Evolutionary conservation across 306 rosid species (phyloP), one percentile per base, ranked within the genome.

Genomic region (Cucumis cinereus): DNA sequence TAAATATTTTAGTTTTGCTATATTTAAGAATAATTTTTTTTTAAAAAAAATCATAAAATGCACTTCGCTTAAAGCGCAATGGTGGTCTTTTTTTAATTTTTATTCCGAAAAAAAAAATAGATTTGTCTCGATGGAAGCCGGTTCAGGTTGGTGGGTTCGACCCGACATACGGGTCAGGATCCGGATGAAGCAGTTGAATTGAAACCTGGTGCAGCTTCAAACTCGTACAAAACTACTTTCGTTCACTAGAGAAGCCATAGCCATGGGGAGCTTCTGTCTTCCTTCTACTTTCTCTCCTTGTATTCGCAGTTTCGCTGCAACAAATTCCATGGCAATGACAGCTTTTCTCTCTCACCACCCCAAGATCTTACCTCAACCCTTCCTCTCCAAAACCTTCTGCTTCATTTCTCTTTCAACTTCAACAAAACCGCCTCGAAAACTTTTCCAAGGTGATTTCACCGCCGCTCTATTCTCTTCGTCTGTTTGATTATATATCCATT

Each of bases 371-470:
- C 15, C 76, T 24, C 77, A 81, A 22, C 78, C 56, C 80, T 83
- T 63, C 79, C 66, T 76, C 41, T 30, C 82, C 45, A 82, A 75
- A 80, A 71, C 58, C 50, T 62, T 80, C 68, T 64, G 84, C 76
- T 92, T 81, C 78, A 23, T 82, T 71, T 81, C 89, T 24, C 64
- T 87, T 52, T 80, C 86, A 64, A 57, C 83, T 14, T 74, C 85
- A 33, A 71, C 80, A 54, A 84, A 81, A 70, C 79, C 74, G 47
- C 80, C 79, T 78, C 76, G 79, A 30, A 89, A 81, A 26, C 74
- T 77, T 26, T 81, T 88, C 75, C 92, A 91, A 87, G 97, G 97
- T 92, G 68, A 82, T 43, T 74, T 75, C 56, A 59, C 50, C 19
- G 0, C 74, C 19, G 38, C 2, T n/a, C 8, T 12, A 16, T 59